Base-by-base conservation (phyloP, 163 green algal species). In the Volvox carteri region DNA sequence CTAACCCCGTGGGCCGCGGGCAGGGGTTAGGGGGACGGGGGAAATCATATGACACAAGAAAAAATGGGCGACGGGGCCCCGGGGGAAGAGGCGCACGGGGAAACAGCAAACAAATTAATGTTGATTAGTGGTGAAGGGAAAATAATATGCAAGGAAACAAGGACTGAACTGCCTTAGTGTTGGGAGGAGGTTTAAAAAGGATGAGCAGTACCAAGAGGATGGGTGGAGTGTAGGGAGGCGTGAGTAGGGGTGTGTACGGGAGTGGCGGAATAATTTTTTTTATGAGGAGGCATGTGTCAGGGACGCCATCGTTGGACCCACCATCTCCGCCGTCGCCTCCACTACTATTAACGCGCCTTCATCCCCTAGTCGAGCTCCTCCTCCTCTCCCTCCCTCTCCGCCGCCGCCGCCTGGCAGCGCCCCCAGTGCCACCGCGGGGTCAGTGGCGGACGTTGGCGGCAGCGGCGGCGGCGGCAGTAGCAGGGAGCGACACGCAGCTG, bases 311-410 rank as follows among this genome's bases (percentile, higher is more conserved):
- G 54, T 2, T 65, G 3, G 28, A 65, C 54, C 54, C 44, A 87
- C 81, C 81, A 72, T 56, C 67, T 87, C 81, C 7, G 46, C 65
- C 16, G 48, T 33, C 33, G 81, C 81, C 46, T 73, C 33, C 33
- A 87, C 35, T 5, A 87, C 25, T 16, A 73, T 19, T 1, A n/a
- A 1, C 3, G 46, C 81, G 46, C 67, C 56, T 11, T 79, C 81
- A 7, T 87, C 62, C 3, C 67, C 8, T 7, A 87, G 81, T 21
- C 3, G 21, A 12, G 18, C 42, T 1, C 23, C 77, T 14, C 50
- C 52, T 19, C n/a, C 9, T 21, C 70, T 21, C 4, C 74, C 74
- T 18, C 5, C 48, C 21, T 23, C 4, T 30, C 35, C 33, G 52
- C 18, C 50, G 54, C 30, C 48, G 18, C n/a, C 39, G 16, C 8